Evolutionary conservation across 2,329 filamentous ascomycete species (phyloP), one percentile per base, ranked within the genome.

Genomic region (Trichoderma brevicompactum): DNA sequence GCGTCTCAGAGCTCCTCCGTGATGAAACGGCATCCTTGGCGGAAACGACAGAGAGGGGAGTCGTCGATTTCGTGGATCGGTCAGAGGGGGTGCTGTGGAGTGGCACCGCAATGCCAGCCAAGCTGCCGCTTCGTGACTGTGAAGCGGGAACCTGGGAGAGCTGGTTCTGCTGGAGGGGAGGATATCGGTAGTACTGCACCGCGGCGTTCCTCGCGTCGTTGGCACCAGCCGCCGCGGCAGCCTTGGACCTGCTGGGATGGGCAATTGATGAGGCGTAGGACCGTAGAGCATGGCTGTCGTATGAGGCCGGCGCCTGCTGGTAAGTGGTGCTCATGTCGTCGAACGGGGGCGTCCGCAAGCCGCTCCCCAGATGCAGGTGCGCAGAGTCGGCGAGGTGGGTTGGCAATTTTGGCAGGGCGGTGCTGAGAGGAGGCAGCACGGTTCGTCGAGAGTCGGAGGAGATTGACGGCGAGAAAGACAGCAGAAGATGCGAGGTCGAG

Each of bases 321-420:
- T 85, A 85, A n/a, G 81, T 77, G 67, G 82, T 77, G 69, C 79
- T 83, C 84, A 86, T 82, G 66, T 80, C 78, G 77, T 85, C 83
- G 69, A 77, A 74, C 46, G 82, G 83, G 59, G 83, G 83, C 66
- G 82, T 84, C 72, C 76, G 78, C 70, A 85, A 79, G 67, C 83
- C 82, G 73, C 74, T 73, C 65, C 70, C 73, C 60, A 68, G 62
- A 46, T 60, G 19, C 36, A 19, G 44, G 12, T 32, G 65, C 43
- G 63, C 59, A 55, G 68, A 64, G 62, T 68, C 64, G 61, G 62
- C 64, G 59, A 70, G 66, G 48, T 68, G 23, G 23, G 23, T 65
- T 43, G 66, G 69, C 34, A 69, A 68, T 68, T 74, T 74, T 46
- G 70, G 70, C 56, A 71, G 66, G 28, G 67, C 60, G 48, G 70